These are phyloP conservation scores for Phytophthora tubulina DNA, from an alignment of 352 stramenopile genomes.

Conservation along the genomic window DNA sequence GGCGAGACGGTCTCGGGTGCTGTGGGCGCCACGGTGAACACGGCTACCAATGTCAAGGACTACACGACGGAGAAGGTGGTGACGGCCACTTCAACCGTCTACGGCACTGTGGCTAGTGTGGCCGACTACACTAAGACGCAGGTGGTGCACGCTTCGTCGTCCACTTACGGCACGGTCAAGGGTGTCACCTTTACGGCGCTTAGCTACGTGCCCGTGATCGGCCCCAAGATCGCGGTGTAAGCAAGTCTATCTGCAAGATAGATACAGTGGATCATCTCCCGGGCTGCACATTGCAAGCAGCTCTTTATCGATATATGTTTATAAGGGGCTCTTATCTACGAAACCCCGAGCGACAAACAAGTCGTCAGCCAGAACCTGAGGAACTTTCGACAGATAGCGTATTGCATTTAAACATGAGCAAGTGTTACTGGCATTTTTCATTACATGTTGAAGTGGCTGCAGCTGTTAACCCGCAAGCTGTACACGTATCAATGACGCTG, in stretches of 20 bases:
- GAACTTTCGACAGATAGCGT: conserved; percentile 10
- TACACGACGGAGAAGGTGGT: conserved; percentile 63
- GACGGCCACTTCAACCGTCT: conserved; percentile 46
- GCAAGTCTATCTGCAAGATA: neutral
- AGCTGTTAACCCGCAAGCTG: no score
- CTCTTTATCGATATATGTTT: conserved; percentile 28
- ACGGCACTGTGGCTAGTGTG: conserved; percentile 55
- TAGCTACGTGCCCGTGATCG: conserved; percentile 71
- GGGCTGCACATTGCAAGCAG: conserved; percentile 1
- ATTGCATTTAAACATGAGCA: conserved; percentile 18
- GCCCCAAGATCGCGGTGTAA: conserved; percentile 58
- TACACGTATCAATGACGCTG: no score
- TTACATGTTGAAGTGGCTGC: conserved; percentile 9
- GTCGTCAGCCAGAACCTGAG: conserved; percentile 3
- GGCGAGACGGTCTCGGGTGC: conserved; percentile 51
- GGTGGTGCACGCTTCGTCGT: conserved; percentile 75
- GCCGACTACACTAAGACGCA: conserved; percentile 75
- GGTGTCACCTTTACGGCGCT: conserved; percentile 61
- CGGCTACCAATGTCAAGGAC: conserved; percentile 64
- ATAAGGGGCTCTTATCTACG: conserved; percentile 1
- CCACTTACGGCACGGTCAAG: conserved; percentile 64
- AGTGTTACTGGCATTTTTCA: neutral
- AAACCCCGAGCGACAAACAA: no score
- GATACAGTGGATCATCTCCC: neutral
- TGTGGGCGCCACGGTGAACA: conserved; percentile 53